Conservation (phyloP, 352 stramenopile genomes). For the Saprolegnia diclina region DNA sequence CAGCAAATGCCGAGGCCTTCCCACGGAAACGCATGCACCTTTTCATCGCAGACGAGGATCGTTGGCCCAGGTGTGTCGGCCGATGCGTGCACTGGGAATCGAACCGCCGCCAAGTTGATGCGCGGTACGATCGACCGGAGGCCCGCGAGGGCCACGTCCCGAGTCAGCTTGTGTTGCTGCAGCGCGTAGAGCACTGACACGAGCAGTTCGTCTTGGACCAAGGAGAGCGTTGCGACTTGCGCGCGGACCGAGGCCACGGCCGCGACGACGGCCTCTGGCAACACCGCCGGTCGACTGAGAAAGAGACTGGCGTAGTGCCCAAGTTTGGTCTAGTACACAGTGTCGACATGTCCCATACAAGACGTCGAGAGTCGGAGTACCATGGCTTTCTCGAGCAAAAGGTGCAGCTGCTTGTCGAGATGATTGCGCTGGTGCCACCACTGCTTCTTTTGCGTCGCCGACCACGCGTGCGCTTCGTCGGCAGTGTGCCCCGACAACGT, state of each 20-base stretch:
- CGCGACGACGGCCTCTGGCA: background rate
- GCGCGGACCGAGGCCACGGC: background rate
- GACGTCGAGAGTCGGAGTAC: conserved; percentile 30
- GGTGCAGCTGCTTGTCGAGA: conserved; percentile 44
- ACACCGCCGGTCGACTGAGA: background rate
- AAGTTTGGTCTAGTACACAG: conserved; percentile 3
- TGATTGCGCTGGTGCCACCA: conserved; percentile 69
- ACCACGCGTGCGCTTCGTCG: conserved; percentile 50
- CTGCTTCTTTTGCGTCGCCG: conserved; percentile 52
- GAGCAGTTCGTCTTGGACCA: background rate
- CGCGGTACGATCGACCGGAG: background rate
- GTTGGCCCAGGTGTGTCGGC: conserved; percentile 26
- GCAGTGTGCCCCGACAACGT: conserved; percentile 55
- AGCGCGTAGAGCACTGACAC: background rate
- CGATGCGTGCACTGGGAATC: background rate
- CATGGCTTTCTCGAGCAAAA: conserved; percentile 45
- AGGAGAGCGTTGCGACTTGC: background rate
- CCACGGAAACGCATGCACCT: conserved; percentile 72
- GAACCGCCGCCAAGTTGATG: background rate
- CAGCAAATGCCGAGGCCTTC: conserved; percentile 62
- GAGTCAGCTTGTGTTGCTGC: background rate
- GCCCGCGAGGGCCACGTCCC: conserved; percentile 8
- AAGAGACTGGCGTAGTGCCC: conserved; percentile 15
- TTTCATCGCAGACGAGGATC: conserved; percentile 60
- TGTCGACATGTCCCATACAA: background rate